phyloP scores from a whole-genome alignment of 2,329 filamentous ascomycete species.

The Cadophora sp. region DNA sequence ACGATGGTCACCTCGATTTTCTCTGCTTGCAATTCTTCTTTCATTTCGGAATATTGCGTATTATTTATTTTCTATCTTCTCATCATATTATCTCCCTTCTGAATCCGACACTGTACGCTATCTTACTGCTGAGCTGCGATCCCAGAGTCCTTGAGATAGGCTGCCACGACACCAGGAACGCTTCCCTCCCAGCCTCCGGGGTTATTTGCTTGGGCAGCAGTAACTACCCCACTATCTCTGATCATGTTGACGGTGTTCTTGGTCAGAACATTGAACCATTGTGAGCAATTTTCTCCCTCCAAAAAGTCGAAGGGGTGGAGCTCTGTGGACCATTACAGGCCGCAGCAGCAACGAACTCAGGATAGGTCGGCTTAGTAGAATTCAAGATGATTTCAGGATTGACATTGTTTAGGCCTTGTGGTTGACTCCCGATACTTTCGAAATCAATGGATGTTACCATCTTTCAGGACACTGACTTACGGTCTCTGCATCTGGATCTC shows the following conservation, averaged over 20 bases:
- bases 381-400: too few species aligned
- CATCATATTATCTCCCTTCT: background rate
- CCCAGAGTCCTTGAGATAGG: conserved; percentile 5
- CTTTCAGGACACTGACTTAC: too few species aligned
- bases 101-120: background rate
- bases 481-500: too few species aligned
- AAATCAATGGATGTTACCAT: too few species aligned
- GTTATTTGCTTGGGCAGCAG: too few species aligned
- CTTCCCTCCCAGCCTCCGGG: conserved; percentile 8
- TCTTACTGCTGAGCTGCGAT: conserved; percentile 2
- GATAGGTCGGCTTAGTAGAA: too few species aligned
- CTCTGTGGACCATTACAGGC: too few species aligned
- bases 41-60: background rate
- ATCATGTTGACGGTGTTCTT: conserved; percentile 13
- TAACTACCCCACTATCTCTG: conserved; percentile 4
- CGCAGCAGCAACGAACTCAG: too few species aligned
- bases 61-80: background rate
- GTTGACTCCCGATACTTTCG: too few species aligned
- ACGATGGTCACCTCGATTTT: background rate
- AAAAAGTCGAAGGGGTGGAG: too few species aligned
- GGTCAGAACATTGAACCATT: conserved; percentile 15
- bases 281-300: too few species aligned
- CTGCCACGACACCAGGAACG: background rate
- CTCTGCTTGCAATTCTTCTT: background rate
- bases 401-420: too few species aligned